Evolutionary conservation across 2,329 filamentous ascomycete species (phyloP), one percentile per base, ranked within the genome.

Genomic region (Venturia oleaginea): DNA sequence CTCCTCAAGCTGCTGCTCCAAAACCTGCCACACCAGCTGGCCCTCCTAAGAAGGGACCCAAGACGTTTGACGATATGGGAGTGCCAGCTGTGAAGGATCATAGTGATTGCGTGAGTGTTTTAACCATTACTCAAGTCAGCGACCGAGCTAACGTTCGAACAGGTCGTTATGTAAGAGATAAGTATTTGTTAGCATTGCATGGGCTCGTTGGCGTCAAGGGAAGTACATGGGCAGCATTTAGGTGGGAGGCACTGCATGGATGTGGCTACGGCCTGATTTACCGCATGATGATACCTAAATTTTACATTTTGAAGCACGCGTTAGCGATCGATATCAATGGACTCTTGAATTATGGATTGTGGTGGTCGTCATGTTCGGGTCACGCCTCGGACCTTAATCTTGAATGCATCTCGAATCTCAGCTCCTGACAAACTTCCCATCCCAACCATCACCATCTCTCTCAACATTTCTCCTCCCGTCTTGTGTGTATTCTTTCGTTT

Each of bases 41-140:
- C 7, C 46, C 46, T 32, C 79, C 84, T 38, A 83, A 82, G 61
- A 90, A 92, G 72, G 94, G 93, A 13, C 93, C 94, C 0, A 91
- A 94, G 70, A 97, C 94, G 0, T 99, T 99, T 75, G 93, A 97
- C 73, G 92, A 95, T 73, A 99, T 99, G 94, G 94, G 94, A 46
- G 93, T 99, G 70, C 91, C 92, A 7, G 84, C 87, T 71, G 86
- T 83, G 59, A 92, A 94, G 76, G 84, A 87, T 67, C 90, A 96
- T n/a, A 84, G 85, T 69, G 92, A 97, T 77, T 99, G 93, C 80
- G 92, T 97, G 85, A 79, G 84, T 80, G 11, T 13, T 48, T 42
- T 48, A 7, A 6, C 38, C 19, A 2, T n/a, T 8, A 61, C 19
- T 64, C 19, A 22, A n/a, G 19, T 17, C 24, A 34, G 34, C 19